Evolutionary conservation across 1,139 yeast species (phyloP).

Genomic region (Wickerhamomyces sp.): DNA sequence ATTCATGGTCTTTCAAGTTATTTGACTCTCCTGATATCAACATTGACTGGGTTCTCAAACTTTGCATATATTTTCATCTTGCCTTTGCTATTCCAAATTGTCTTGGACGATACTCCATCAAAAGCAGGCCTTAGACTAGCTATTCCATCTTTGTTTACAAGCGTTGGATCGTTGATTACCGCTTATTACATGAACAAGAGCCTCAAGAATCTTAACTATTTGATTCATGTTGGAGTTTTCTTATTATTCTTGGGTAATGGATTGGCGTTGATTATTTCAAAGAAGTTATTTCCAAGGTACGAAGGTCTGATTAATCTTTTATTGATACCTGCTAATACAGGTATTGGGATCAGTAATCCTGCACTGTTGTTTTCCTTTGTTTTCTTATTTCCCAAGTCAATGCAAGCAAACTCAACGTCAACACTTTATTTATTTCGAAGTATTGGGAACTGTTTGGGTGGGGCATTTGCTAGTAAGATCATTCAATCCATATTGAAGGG

Average conservation of each 20-base stretch:
- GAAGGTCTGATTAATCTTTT: conserved; percentile 27
- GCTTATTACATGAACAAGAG: conserved; percentile 32
- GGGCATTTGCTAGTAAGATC: conserved; percentile 32
- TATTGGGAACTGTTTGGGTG: conserved; percentile 40
- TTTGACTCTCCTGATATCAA: conserved; percentile 28
- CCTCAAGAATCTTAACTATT: conserved; percentile 19
- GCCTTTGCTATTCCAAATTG: conserved; percentile 40
- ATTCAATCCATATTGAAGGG: conserved; percentile 17
- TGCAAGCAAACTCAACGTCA: conserved; percentile 36
- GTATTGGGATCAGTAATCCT: conserved; percentile 39
- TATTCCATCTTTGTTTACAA: conserved; percentile 36
- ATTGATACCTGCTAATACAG: conserved; percentile 35
- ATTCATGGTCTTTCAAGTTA: conserved; percentile 26
- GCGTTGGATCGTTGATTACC: conserved; percentile 36
- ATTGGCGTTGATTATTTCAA: conserved; percentile 27
- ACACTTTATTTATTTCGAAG: conserved; percentile 36
- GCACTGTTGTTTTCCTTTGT: conserved; percentile 35
- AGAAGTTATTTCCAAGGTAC: conserved; percentile 14
- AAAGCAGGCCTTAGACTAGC: conserved; percentile 44
- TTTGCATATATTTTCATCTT: conserved; percentile 35
- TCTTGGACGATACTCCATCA: conserved; percentile 45
- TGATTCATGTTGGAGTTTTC: conserved; percentile 29
- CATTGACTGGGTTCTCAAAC: conserved; percentile 34
- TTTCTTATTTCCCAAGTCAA: conserved; percentile 29
- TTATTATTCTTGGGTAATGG: conserved; percentile 33